These are phyloP conservation scores for Aureobasidium sp. DNA, from an alignment of 2,329 filamentous ascomycete species.

Conservation along the genomic window DNA sequence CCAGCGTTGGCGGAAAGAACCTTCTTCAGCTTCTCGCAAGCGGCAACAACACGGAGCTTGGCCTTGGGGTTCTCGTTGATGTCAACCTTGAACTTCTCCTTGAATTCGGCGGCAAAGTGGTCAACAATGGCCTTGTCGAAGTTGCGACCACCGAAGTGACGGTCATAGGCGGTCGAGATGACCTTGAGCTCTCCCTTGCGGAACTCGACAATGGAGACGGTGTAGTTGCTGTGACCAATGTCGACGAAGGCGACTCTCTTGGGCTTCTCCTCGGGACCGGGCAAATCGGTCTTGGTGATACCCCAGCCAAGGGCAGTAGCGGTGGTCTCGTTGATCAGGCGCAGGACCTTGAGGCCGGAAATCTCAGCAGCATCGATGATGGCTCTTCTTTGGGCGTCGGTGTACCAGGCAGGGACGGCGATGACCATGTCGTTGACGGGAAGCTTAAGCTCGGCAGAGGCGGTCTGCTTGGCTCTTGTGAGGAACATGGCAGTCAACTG, in stretches of 20 bases:
- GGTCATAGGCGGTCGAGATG: conserved; percentile 85
- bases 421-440: conserved; percentile 90
- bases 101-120: conserved; percentile 92
- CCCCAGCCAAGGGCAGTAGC: conserved; percentile 93
- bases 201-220: conserved; percentile 89
- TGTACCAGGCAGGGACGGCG: conserved; percentile 95
- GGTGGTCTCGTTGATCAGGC: conserved; percentile 96
- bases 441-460: conserved; percentile 76
- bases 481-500: conserved; percentile 94
- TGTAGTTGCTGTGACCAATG: conserved; percentile 95
- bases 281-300: conserved; percentile 95
- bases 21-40: conserved; percentile 98
- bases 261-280: conserved; percentile 80
- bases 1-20: conserved; percentile 90
- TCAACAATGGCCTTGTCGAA: conserved; percentile 93
- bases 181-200: conserved; percentile 92
- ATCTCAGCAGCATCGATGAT: conserved; percentile 90
- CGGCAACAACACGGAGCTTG: conserved; percentile 73
- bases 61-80: conserved; percentile 87
- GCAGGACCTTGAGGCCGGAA: conserved; percentile 82
- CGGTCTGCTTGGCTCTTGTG: conserved; percentile 85
- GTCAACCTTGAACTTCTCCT: conserved; percentile 96
- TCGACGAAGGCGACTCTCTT: conserved; percentile 86
- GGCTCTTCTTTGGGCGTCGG: conserved; percentile 80
- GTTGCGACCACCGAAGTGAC: conserved; percentile 94